Evolutionary conservation across 1,284 basidiomycete genomes (phyloP).

Genomic region (Schizophyllum amplum): DNA sequence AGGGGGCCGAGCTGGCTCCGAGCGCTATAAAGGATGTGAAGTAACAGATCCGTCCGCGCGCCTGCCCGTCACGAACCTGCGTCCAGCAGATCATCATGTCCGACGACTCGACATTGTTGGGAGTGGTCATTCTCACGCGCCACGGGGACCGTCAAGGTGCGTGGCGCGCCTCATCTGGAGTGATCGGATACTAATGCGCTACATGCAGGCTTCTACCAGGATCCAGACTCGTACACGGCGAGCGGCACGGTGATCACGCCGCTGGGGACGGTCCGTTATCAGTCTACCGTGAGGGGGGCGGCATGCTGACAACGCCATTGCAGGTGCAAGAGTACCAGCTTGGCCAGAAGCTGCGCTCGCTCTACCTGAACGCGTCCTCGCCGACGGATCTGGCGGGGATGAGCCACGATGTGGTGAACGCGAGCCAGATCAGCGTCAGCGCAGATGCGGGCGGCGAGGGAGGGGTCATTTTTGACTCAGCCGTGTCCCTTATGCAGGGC

Average conservation of each 20-base stretch:
- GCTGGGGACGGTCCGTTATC: slow-evolving; percentile 54
- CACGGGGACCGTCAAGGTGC: slow-evolving; percentile 22
- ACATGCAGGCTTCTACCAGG: slow-evolving; percentile 55
- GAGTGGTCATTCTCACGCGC: slow-evolving; percentile 12
- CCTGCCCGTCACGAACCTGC: neutral
- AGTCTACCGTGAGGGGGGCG: neutral
- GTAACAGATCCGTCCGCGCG: neutral
- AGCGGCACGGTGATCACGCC: slow-evolving; percentile 66
- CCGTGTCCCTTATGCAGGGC: slow-evolving; percentile 64
- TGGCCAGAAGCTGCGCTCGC: slow-evolving; percentile 49
- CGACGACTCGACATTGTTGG: slow-evolving; percentile 8
- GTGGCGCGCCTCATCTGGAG: neutral
- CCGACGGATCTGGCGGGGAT: slow-evolving; percentile 52
- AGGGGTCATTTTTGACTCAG: slow-evolving; percentile 61
- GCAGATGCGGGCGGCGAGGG: slow-evolving; percentile 77
- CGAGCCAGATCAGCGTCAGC: slow-evolving; percentile 43
- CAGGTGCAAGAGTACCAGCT: slow-evolving; percentile 62
- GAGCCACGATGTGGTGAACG: slow-evolving; percentile 43
- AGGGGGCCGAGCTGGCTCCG: neutral
- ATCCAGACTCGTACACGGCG: slow-evolving; percentile 56
- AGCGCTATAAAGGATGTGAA: neutral
- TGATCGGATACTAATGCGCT: neutral
- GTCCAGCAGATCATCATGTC: neutral
- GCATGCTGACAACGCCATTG: slow-evolving; percentile 8
- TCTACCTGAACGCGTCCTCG: slow-evolving; percentile 56